These are phyloP conservation scores for Multifurca ochricompacta DNA, from an alignment of 768 basidiomycete species.

Conservation along the genomic window DNA sequence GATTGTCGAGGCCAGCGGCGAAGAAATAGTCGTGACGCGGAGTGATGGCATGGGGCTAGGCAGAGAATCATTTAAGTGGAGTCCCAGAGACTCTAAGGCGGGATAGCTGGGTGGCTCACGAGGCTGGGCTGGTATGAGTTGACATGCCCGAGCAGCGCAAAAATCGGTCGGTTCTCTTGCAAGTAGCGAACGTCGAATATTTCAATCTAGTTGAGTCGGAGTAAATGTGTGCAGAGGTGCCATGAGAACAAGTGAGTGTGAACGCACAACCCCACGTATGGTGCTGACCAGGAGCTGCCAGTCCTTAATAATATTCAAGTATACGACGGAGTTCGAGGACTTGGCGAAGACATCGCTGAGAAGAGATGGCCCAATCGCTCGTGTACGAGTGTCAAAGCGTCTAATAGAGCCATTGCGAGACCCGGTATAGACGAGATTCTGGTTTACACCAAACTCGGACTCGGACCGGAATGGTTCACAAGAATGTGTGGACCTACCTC, in stretches of 20 bases:
- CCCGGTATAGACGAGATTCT: constrained; percentile 22
- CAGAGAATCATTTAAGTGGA: not conserved
- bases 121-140: constrained; percentile 45
- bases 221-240: not conserved
- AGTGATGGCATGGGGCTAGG: constrained; percentile 56
- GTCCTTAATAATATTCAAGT: constrained; percentile 43
- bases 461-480: not conserved
- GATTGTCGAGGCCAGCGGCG: constrained; percentile 58
- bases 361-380: constrained; percentile 30
- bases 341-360: constrained; percentile 32
- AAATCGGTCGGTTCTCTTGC: constrained; percentile 35
- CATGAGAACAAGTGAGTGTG: not conserved
- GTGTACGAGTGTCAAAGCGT: constrained; percentile 43
- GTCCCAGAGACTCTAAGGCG: not conserved
- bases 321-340: constrained; percentile 42
- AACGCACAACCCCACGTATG: constrained; percentile 51
- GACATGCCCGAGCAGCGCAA: constrained; percentile 47
- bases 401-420: constrained; percentile 50
- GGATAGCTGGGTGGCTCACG: constrained; percentile 37
- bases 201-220: constrained; percentile 38
- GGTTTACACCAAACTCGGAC: not conserved
- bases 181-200: constrained; percentile 57
- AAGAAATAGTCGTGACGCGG: constrained; percentile 52
- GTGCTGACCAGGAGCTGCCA: constrained; percentile 49
- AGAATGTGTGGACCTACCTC: constrained; percentile 31